phyloP scores from a whole-genome alignment of 1,139 yeast species.

The Pichia sp. region DNA sequence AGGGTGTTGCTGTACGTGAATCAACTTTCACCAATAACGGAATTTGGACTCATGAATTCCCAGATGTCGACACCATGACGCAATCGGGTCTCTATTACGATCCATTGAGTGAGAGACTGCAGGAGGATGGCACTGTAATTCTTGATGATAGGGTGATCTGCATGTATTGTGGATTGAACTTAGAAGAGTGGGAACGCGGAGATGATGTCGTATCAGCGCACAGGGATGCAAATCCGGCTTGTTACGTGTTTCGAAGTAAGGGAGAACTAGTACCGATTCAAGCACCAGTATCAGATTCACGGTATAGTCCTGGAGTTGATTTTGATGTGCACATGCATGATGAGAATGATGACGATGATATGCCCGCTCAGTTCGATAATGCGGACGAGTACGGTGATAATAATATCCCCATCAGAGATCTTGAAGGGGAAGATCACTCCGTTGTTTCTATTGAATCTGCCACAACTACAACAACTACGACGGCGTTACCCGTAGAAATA shows the following conservation, averaged over 20 bases:
- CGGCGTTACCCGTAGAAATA: constrained; percentile 12
- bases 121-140: too few relatives aligned
- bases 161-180: constrained; percentile 58
- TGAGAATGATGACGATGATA: constrained; percentile 1
- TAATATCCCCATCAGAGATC: too few relatives aligned
- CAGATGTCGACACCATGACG: constrained; percentile 9
- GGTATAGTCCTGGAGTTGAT: too few relatives aligned
- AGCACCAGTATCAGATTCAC: too few relatives aligned
- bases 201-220: constrained; percentile 63
- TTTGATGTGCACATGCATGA: constrained; percentile 1
- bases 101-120: constrained; percentile 32
- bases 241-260: constrained; percentile 46
- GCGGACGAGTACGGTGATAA: too few relatives aligned
- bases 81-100: constrained; percentile 40
- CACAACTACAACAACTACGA: constrained; percentile 9
- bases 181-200: constrained; percentile 65
- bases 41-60: constrained; percentile 6
- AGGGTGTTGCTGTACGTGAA: too few relatives aligned
- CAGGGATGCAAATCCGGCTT: constrained; percentile 36
- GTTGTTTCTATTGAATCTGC: constrained; percentile 4
- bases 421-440: too few relatives aligned
- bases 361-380: background rate
- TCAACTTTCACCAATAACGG: constrained; percentile 4
- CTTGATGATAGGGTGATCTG: constrained; percentile 72
- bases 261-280: too few relatives aligned